Base-by-base conservation (phyloP, 192 early-diverging fungal genomes). In the Backusella sp. region DNA sequence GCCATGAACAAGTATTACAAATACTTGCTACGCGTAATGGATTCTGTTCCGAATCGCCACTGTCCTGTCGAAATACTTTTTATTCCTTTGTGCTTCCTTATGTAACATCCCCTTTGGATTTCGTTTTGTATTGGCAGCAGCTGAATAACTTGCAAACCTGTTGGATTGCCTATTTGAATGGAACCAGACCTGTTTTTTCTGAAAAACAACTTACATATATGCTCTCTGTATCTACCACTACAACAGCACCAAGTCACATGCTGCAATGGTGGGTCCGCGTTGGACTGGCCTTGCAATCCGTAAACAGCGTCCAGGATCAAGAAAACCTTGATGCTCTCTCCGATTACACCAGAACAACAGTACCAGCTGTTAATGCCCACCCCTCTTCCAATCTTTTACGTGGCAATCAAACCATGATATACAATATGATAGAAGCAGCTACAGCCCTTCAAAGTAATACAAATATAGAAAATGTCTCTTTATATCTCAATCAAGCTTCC, bases 1-100 rank as follows among this genome's bases (percentile, higher is more conserved):
- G 56, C 19, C 72, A 73, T 39, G 21, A 73, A 3, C 53, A 73
- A 34, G 36, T 73, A 4, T 37, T 73, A 62, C 56, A 56, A 11
- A 73, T 73, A 21, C 35, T 73, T 30, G 12, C 52, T n/a, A 41
- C 30, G 8, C 72, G 72, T 6, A 73, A 62, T 56, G 72, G 72
- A 2, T 62, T 73, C 56, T 71, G 26, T 23, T 15, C 37, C n/a
- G 42, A 71, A 26, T 49, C 70, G 6, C n/a, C 42, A 28, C 3
- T 32, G 17, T 28, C 42, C 26, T 73, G 72, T n/a, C 52, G 37
- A 23, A 73, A 73, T 4, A 56, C 59, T 0, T 73, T 73, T 62
- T 73, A 73, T 23, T 73, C 72, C n/a, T 73, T 73, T 73, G 72
- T 73, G 4, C 72, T 73, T 41, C 72, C 72, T 26, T 73, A 73